These are phyloP conservation scores for Venturia asperata DNA, from an alignment of 2,329 filamentous ascomycete species.

Conservation along the genomic window DNA sequence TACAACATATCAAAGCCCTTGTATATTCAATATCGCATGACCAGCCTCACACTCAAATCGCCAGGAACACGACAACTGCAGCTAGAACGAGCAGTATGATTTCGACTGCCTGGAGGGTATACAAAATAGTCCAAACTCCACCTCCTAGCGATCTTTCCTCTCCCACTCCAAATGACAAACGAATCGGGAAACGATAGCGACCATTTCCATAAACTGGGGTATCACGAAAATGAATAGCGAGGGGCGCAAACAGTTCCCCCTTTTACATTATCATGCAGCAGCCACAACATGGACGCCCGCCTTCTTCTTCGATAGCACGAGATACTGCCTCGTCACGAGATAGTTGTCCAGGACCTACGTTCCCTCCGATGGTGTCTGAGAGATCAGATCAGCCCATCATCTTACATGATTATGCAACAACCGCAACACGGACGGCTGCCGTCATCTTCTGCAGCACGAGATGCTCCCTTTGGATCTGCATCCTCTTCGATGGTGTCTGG, in stretches of 20 bases:
- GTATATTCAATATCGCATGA: background rate
- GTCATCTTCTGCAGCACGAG: background rate
- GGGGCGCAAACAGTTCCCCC: background rate
- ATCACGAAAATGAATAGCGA: background rate
- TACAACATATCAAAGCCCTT: background rate
- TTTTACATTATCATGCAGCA: constrained; percentile 1
- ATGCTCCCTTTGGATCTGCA: constrained; percentile 38
- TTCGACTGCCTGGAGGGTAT: constrained; percentile 12
- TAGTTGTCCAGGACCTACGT: constrained; percentile 43
- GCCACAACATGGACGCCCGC: background rate
- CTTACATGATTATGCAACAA: background rate
- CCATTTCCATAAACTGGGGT: constrained; percentile 12
- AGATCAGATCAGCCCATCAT: constrained; percentile 53
- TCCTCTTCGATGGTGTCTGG: constrained; percentile 76
- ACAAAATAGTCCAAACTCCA: background rate
- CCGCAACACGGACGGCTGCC: background rate
- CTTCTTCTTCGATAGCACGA: background rate
- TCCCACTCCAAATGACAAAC: background rate
- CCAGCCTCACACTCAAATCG: background rate
- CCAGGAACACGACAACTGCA: background rate
- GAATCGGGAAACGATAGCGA: background rate
- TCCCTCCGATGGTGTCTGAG: constrained; percentile 72
- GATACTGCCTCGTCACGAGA: background rate
- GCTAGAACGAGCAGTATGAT: constrained; percentile 3
- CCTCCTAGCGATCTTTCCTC: background rate